A percentile compares a stretch with the other conserved stretches of the same genome.
Conservation (phyloP, 768 basidiomycete genomes). For the Mycena alexandri region DNA sequence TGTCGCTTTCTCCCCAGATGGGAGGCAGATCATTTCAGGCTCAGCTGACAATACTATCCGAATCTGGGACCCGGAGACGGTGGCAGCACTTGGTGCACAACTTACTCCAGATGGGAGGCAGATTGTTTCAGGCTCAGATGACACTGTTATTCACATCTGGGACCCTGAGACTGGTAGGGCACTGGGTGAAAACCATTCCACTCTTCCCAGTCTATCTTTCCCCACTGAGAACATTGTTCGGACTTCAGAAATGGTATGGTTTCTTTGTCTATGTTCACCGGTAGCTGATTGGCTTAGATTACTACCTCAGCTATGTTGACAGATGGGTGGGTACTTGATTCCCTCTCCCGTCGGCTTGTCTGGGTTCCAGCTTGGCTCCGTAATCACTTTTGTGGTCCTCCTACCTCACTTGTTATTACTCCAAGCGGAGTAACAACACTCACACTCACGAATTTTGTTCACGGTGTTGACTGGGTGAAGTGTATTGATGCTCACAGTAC, state of each 20-base stretch:
- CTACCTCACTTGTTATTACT: background rate
- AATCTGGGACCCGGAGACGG: background rate
- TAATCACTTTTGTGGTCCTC: background rate
- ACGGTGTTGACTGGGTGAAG: conserved; percentile 4
- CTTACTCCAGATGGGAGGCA: background rate
- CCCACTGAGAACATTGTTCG: no score
- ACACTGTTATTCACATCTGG: background rate
- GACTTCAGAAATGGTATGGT: no score
- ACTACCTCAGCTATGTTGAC: background rate
- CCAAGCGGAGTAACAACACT: background rate
- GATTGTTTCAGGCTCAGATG: background rate
- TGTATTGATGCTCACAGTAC: conserved; percentile 4
- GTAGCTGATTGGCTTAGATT: background rate
- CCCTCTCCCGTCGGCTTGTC: background rate
- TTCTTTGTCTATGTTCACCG: no score
- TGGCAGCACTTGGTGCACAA: background rate
- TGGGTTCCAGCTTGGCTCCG: conserved; percentile 9
- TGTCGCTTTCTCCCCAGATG: background rate
- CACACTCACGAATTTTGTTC: conserved; percentile 3
- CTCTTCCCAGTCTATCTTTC: no score
- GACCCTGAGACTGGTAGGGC: background rate
- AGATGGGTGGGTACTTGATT: conserved; percentile 4
- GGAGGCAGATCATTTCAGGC: no score
- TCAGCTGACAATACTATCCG: background rate
- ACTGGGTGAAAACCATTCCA: background rate